Evolutionary conservation across 371 early-diverging fungal species (phyloP), one percentile per base, ranked within the genome.

Genomic region (Entomophthora muscae): DNA sequence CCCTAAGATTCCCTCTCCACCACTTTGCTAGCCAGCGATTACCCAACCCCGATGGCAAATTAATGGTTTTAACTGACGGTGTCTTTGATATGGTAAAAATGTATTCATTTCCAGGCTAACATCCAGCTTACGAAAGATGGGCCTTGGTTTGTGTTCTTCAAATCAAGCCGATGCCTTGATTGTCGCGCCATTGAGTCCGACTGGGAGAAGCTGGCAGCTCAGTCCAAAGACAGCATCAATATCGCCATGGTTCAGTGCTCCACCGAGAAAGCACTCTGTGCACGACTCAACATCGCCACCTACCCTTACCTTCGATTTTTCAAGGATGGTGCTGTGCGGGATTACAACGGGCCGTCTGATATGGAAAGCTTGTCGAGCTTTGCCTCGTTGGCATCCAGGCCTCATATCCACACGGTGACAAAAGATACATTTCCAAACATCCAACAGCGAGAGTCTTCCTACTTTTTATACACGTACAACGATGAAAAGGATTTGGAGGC

Each of bases 71-170:
- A 57, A 75, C 71, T 42, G 57, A 57, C 32, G 67, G 63, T 32
- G 72, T 66, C 66, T 82, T 76, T 68, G 71, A 70, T 2, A 64
- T 66, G 31, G n/a, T n/a, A n/a, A n/a, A n/a, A n/a, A n/a, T n/a
- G n/a, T n/a, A n/a, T n/a, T n/a, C n/a, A n/a, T n/a, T n/a, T n/a
- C n/a, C n/a, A n/a, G n/a, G n/a, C n/a, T n/a, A n/a, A n/a, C n/a
- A n/a, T n/a, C n/a, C n/a, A n/a, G n/a, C 52, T 64, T 29, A 73
- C 73, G 2, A 64, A 67, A 1, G 52, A 64, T 21, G 71, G 75
- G 0, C 72, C 72, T 26, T 74, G 74, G 28, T 58, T 58, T 31
- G 31, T 58, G 7, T 58, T 58, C 23, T 58, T 58, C 30, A 58
- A 58, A 31, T 27, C 59, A 3, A 30, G 7, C 17, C 24, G 30